These are phyloP conservation scores for Boletus fagicola DNA, from an alignment of 768 basidiomycete genomes.

Conservation along the genomic window DNA sequence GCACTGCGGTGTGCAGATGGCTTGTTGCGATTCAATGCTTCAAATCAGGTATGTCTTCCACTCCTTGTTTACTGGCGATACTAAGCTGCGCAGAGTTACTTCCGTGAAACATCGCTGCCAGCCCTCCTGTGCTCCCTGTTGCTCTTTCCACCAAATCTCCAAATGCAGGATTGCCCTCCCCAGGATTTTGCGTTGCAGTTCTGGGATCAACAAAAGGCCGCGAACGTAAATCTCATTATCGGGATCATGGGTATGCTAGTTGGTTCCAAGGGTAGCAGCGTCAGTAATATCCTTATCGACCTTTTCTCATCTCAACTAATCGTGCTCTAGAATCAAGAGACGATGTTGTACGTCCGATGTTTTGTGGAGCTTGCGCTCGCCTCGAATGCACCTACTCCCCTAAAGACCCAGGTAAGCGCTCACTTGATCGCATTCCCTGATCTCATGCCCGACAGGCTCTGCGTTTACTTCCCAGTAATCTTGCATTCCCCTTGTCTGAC, in stretches of 20 bases:
- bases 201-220: slow-evolving; percentile 91
- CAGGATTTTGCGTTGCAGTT: slow-evolving; percentile 95
- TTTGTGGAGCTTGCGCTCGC: slow-evolving; percentile 86
- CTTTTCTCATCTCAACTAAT: slow-evolving; percentile 1
- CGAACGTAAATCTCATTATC: slow-evolving; percentile 76
- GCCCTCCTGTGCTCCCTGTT: slow-evolving; percentile 64
- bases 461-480: slow-evolving; percentile 52
- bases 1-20: slow-evolving; percentile 83
- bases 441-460: slow-evolving; percentile 47
- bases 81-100: slow-evolving; percentile 73
- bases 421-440: slow-evolving; percentile 13
- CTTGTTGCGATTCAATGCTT: slow-evolving; percentile 88
- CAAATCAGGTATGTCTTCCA: slow-evolving; percentile 72
- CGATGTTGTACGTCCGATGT: slow-evolving; percentile 63
- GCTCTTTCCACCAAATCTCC: slow-evolving; percentile 65
- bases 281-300: slow-evolving; percentile 35
- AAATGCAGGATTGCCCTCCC: slow-evolving; percentile 56
- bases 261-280: slow-evolving; percentile 63
- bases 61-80: neutral
- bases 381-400: slow-evolving; percentile 84
- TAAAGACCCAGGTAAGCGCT: slow-evolving; percentile 77
- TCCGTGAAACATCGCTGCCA: slow-evolving; percentile 82
- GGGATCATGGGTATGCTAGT: slow-evolving; percentile 85
- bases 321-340: slow-evolving; percentile 52
- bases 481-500: slow-evolving; percentile 62